Conservation (phyloP, 2,329 filamentous ascomycete genomes). For the Talaromyces sp. region DNA sequence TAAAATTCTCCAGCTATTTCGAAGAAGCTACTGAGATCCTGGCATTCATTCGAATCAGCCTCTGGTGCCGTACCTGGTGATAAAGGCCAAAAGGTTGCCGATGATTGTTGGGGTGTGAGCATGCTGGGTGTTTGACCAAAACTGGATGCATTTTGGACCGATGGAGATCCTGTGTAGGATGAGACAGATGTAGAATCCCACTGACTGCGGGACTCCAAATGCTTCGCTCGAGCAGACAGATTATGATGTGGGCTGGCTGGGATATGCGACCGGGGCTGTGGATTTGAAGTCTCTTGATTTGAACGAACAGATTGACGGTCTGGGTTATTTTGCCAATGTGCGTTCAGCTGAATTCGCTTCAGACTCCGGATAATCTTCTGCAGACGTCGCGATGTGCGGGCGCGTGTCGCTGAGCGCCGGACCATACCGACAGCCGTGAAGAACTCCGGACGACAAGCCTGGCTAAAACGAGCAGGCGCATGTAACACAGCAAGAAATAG, state of each 20-base stretch:
- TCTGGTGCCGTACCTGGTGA: constrained; percentile 15
- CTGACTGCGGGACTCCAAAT: background rate
- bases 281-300: background rate
- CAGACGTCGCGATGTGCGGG: constrained; percentile 58
- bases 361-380: constrained; percentile 62
- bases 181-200: constrained; percentile 6
- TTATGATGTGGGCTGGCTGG: background rate
- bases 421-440: constrained; percentile 65
- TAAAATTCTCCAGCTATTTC: constrained; percentile 59
- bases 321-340: constrained; percentile 30
- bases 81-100: constrained; percentile 19
- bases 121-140: constrained; percentile 12
- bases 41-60: constrained; percentile 30
- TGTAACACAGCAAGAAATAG: constrained; percentile 52
- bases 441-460: constrained; percentile 37
- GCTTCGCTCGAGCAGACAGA: background rate
- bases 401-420: constrained; percentile 58
- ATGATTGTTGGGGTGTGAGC: constrained; percentile 18
- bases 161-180: constrained; percentile 4
- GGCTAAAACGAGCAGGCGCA: constrained; percentile 47
- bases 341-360: constrained; percentile 59
- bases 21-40: constrained; percentile 63
- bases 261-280: background rate
- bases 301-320: background rate
- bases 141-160: background rate